A percentile compares a stretch with the other conserved stretches of the same genome.
These are phyloP conservation scores for Solanum chiquidenum DNA, from an alignment of 257 asterid species.

Conservation along the genomic window DNA sequence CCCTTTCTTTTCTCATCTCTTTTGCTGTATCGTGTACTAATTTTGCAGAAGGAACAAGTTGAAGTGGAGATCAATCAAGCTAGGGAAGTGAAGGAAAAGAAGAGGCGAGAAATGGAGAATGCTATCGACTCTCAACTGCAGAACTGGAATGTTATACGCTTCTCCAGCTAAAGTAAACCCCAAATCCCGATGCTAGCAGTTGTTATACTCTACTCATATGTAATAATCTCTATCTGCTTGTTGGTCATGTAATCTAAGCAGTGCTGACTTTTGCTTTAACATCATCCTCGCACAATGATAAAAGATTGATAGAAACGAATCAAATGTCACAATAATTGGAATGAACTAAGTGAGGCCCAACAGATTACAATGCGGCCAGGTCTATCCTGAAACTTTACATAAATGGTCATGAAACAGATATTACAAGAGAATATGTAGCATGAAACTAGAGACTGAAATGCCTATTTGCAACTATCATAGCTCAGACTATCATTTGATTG, in stretches of 20 bases:
- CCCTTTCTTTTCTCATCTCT: not conserved
- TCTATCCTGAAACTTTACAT: not conserved
- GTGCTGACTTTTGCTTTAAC: not conserved
- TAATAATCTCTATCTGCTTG: not conserved
- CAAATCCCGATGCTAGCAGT: not conserved
- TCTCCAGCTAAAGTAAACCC: not conserved
- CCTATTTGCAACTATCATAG: not conserved
- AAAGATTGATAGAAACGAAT: not conserved
- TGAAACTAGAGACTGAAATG: not conserved
- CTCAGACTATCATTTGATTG: not conserved
- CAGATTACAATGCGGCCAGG: not conserved
- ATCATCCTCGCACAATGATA: not conserved
- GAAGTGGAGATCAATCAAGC: slow-evolving; percentile 16
- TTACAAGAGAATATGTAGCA: not conserved
- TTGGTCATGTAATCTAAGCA: not conserved
- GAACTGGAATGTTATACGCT: slow-evolving; percentile 21
- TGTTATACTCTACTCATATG: not conserved
- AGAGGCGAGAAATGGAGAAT: slow-evolving; percentile 32
- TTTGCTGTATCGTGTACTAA: not conserved
- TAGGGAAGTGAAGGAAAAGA: slow-evolving; percentile 19
- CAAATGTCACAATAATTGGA: not conserved
- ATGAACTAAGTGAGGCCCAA: not conserved
- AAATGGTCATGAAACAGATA: not conserved
- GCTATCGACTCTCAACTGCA: slow-evolving; percentile 39
- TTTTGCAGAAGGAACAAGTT: slow-evolving; percentile 22